Conservation (phyloP, 2,329 filamentous ascomycete genomes). For the Polytolypa hystricis region DNA sequence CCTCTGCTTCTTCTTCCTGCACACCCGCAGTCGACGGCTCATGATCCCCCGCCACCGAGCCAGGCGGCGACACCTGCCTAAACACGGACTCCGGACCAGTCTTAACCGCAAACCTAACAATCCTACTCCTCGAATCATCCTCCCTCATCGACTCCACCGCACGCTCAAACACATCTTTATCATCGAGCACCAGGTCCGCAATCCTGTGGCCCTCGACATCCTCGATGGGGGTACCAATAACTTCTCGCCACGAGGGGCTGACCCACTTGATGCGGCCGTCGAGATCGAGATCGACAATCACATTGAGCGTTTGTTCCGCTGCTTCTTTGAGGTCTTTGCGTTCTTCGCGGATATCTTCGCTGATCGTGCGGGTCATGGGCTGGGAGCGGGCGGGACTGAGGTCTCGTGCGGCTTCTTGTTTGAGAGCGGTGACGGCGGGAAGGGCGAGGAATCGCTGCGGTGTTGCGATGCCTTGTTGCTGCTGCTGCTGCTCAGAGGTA, state of each 20-base stretch:
- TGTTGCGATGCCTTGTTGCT: conserved; percentile 1
- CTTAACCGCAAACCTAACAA: conserved; percentile 67
- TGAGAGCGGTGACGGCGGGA: conserved; percentile 33
- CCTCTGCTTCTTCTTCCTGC: conserved; percentile 9
- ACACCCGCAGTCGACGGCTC: conserved; percentile 3
- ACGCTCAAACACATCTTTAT: conserved; percentile 69
- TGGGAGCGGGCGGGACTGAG: conserved; percentile 16
- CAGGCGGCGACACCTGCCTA: conserved; percentile 26
- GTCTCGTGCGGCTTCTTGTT: conserved; percentile 33
- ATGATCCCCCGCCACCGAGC: conserved; percentile 11
- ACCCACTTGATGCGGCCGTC: conserved; percentile 91
- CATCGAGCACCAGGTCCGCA: conserved; percentile 67
- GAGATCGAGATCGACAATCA: conserved; percentile 86
- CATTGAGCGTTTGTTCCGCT: conserved; percentile 90
- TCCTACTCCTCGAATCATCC: conserved; percentile 86
- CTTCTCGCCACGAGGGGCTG: conserved; percentile 88
- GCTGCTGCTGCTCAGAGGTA: conserved; percentile 17
- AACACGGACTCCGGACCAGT: conserved; percentile 61
- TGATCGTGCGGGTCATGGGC: conserved; percentile 54
- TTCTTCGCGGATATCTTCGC: conserved; percentile 84
- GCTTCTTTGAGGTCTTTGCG: conserved; percentile 89
- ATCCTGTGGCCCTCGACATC: conserved; percentile 67
- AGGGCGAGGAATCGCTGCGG: conserved; percentile 30
- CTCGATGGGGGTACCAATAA: conserved; percentile 69
- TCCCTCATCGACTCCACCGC: conserved; percentile 80